Evolutionary conservation across 805 yeast genomes (phyloP), one percentile per base, ranked within the genome.

Genomic region (Maudiozyma turicensis): DNA sequence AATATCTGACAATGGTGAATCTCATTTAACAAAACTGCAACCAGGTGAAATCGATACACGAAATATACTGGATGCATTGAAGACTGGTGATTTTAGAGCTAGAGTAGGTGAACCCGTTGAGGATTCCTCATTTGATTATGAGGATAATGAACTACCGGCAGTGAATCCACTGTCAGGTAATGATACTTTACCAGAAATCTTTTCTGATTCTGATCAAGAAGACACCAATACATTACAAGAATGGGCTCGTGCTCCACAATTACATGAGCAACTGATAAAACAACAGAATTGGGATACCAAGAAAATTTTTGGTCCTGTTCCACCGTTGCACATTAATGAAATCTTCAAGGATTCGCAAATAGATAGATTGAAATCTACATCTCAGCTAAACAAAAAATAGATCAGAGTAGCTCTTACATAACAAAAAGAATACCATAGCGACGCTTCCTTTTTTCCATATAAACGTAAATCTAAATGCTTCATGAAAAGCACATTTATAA

Each of bases 271-370:
- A 35, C 65, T 81, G 38, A 53, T 65, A 28, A 58, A 65, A 26
- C 76, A 73, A 51, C 83, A 80, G 58, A 62, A 60, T 31, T 67
- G 82, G 52, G 82, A 87, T 58, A 90, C 93, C 0, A 79, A 73
- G 52, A 61, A 72, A 15, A 76, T 87, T 1, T 86, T 88, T 67
- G 95, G 95, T 0, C 82, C 85, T 6, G 76, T 84, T 33, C 84
- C 85, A 0, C 81, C 81, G 2, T 67, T 85, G 50, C 76, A 80
- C 47, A 79, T 83, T 68, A 86, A 80, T 47, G 87, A 81, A 53
- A 78, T 85, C 3, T 86, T 85, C 59, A 75, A 72, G 34, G 54
- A 53, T n/a, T 67, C 79, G 3, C 69, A 74, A 46, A 63, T 74
- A 3, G 70, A 80, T n/a, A 72, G 76, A 53, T 67, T 73, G 48